phyloP scores from a whole-genome alignment of 495 filamentous ascomycete species.

The Aspergillus steynii region DNA sequence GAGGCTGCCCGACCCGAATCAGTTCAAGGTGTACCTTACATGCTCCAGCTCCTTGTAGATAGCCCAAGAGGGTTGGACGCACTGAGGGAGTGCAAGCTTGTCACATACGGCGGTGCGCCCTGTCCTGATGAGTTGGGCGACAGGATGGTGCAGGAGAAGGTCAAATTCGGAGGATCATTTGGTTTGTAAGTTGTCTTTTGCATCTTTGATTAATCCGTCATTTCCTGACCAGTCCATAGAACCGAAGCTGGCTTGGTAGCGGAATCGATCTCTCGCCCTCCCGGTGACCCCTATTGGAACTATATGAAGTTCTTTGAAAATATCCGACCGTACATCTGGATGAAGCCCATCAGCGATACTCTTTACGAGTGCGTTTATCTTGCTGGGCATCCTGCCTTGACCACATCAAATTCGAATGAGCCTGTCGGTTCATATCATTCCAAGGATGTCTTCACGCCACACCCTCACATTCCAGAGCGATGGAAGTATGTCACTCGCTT shows the following conservation, averaged over 20 bases:
- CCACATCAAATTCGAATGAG: constrained; percentile 53
- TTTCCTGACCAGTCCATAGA: constrained; percentile 23
- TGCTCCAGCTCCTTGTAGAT: constrained; percentile 55
- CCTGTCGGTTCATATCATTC: constrained; percentile 55
- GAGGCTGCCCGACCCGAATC: constrained; percentile 48
- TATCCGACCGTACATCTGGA: constrained; percentile 45
- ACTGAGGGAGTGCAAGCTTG: constrained; percentile 44
- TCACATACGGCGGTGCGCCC: constrained; percentile 53
- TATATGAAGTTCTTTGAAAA: constrained; percentile 52
- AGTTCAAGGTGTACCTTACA: constrained; percentile 57
- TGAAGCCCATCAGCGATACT: constrained; percentile 45
- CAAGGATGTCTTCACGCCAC: constrained; percentile 62
- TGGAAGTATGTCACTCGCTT: constrained; percentile 66
- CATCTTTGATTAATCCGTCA: constrained; percentile 7
- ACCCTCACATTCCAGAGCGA: constrained; percentile 55
- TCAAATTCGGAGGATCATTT: constrained; percentile 51
- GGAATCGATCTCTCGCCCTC: constrained; percentile 48
- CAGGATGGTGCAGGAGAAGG: constrained; percentile 45
- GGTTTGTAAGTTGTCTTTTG: constrained; percentile 45
- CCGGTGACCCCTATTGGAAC: constrained; percentile 52
- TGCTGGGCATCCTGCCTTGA: constrained; percentile 50
- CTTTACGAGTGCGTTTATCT: constrained; percentile 57
- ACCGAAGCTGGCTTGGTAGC: constrained; percentile 57
- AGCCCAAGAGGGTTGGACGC: constrained; percentile 45
- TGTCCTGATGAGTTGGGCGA: constrained; percentile 62